Conservation (phyloP, 306 rosid genomes). For the Malus sylvestris region DNA sequence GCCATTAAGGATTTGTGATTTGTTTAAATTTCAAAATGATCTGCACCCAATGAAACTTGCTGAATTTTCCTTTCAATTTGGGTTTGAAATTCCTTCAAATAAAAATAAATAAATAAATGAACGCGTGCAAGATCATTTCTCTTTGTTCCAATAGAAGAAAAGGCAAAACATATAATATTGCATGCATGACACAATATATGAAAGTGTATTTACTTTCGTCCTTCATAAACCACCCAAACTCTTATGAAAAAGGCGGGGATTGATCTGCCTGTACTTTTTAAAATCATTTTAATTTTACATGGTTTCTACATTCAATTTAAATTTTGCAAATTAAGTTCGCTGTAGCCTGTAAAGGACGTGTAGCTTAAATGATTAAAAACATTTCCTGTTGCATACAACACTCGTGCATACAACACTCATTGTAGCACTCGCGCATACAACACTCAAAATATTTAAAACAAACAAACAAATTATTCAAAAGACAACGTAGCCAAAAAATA, state of each 20-base stretch:
- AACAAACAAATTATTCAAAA: neutral
- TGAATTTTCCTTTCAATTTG: neutral
- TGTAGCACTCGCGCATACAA: too few species aligned
- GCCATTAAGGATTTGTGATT: too few species aligned
- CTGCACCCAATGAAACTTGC: neutral
- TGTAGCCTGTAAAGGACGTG: too few species aligned
- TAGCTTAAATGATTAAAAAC: too few species aligned
- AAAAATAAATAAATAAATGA: neutral
- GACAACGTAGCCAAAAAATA: neutral
- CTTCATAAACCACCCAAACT: slow-evolving; percentile 1
- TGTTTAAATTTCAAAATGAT: too few species aligned
- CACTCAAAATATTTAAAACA: too few species aligned
- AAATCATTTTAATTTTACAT: neutral
- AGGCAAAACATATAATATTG: neutral
- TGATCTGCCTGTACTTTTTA: slow-evolving; percentile 8
- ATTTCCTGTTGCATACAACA: too few species aligned
- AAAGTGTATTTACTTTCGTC: neutral
- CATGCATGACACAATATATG: neutral
- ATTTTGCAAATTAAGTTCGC: too few species aligned
- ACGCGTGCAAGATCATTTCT: slow-evolving; percentile 20
- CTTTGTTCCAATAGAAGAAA: slow-evolving; percentile 1
- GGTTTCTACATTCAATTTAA: too few species aligned
- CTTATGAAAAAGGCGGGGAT: neutral
- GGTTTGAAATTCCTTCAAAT: neutral
- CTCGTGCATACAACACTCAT: too few species aligned